Base-by-base conservation (phyloP, 108 stramenopile genomes). In the Nitzschia sp. region DNA sequence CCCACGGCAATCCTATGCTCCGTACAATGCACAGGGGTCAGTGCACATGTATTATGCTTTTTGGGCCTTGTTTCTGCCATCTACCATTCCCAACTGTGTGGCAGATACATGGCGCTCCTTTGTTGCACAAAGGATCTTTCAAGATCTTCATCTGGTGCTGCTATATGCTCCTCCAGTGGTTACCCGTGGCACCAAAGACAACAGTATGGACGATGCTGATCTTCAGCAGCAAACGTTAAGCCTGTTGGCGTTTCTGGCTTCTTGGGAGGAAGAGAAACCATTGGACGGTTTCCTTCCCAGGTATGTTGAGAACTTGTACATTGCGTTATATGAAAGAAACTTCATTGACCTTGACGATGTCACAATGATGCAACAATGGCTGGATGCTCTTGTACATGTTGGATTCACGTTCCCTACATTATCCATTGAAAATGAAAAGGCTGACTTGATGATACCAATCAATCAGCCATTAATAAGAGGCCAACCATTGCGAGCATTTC, bases 281-380 rank as follows among this genome's bases (percentile, higher is more conserved):
- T n/a, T n/a, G n/a, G n/a, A n/a, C 31, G 29, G 3, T 81, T 72
- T 63, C 48, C 53, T 42, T 11, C 15, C 38, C 38, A 42, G 38
- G 38, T 15, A 62, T 3, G 49, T 83, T n/a, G 69, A 79, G 65
- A 36, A 36, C 0, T 54, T 83, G 8, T 67, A 36, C 62, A 69
- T 82, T 48, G 66, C 63, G 15, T 54, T 83, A 29, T 86, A 76
- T 66, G 82, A 84, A 65, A 59, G 53, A 29, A 82, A 60, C 8
- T 66, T 75, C 46, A 38, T 86, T 18, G 75, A 29, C 9, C 19
- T 54, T 4, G 18, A 54, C 3, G 66, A 67, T 54, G 32, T 67
- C 38, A 5, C 18, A 36, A 28, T 68, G 18, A 26, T 76, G 11
- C 70, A 71, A 55, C 57, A 66, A 0, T 85, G 84, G 84, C n/a